Percentiles rank a stretch among this genome's conserved stretches.
phyloP scores from a whole-genome alignment of 2,329 filamentous ascomycete genomes.

The Didymella sp. region DNA sequence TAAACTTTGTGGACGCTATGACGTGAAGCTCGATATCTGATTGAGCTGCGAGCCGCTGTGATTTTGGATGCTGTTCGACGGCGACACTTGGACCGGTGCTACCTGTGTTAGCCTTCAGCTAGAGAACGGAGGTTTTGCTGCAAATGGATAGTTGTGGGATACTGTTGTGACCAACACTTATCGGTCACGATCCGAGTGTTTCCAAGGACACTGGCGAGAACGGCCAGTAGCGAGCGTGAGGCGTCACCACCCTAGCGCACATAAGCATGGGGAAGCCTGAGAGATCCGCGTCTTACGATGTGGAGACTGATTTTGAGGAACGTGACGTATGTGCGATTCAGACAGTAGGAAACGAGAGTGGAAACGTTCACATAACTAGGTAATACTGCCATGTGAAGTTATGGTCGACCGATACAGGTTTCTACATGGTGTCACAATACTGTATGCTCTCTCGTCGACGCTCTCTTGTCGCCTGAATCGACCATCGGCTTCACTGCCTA shows the following conservation, averaged over 20 bases:
- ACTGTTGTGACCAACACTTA: conserved; percentile 6
- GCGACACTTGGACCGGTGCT: background rate
- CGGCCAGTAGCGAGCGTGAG: background rate
- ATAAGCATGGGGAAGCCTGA: background rate
- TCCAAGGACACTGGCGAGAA: background rate
- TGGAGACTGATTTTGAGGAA: background rate
- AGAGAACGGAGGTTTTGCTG: conserved; percentile 20
- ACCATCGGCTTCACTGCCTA: background rate
- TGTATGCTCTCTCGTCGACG: no score
- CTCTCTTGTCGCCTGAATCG: background rate
- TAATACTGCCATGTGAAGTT: background rate
- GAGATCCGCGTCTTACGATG: background rate
- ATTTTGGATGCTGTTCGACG: background rate
- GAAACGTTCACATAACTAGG: background rate
- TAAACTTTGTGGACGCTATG: background rate
- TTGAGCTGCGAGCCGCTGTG: conserved; percentile 13
- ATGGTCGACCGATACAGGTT: background rate
- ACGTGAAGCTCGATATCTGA: conserved; percentile 3
- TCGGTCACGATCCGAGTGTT: conserved; percentile 3
- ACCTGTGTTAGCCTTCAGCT: conserved; percentile 1
- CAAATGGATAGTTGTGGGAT: conserved; percentile 24
- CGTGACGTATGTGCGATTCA: background rate
- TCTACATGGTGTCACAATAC: background rate
- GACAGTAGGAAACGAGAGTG: background rate
- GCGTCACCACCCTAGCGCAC: background rate